Conservation (phyloP, 768 basidiomycete species). For the Xerocomellus dryophilus region DNA sequence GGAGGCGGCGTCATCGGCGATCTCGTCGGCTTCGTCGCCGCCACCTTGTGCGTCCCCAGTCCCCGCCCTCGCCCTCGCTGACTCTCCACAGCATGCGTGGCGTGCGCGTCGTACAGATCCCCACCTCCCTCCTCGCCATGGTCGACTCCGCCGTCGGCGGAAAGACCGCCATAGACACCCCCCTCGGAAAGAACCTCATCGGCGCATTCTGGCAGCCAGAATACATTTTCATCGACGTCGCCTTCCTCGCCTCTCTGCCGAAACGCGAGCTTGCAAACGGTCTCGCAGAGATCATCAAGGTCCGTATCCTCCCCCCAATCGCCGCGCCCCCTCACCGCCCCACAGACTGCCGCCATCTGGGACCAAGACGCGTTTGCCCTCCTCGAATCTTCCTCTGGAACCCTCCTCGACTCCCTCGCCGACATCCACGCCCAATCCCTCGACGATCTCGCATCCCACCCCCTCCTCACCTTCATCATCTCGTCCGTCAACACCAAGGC, state of each 20-base stretch:
- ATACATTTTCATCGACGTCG: constrained; percentile 95
- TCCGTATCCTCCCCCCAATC: constrained; percentile 32
- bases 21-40: constrained; percentile 92
- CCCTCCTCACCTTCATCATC: constrained; percentile 87
- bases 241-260: constrained; percentile 92
- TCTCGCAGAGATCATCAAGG: constrained; percentile 98
- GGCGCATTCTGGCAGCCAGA: constrained; percentile 98
- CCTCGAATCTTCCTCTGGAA: constrained; percentile 80
- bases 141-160: constrained; percentile 97
- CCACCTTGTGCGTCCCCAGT: constrained; percentile 74
- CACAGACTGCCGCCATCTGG: constrained; percentile 98
- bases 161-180: constrained; percentile 99
- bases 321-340: not conserved
- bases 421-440: constrained; percentile 48
- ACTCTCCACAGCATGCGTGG: constrained; percentile 84
- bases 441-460: constrained; percentile 72
- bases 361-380: constrained; percentile 83
- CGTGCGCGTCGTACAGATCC: constrained; percentile 91
- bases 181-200: constrained; percentile 96
- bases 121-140: constrained; percentile 96
- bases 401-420: constrained; percentile 84
- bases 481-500: constrained; percentile 95
- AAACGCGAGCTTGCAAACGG: constrained; percentile 95
- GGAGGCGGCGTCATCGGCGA: constrained; percentile 98
- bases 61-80: not conserved